Evolutionary conservation across 352 stramenopile species (phyloP).

Genomic region (Aphanomyces astaci): DNA sequence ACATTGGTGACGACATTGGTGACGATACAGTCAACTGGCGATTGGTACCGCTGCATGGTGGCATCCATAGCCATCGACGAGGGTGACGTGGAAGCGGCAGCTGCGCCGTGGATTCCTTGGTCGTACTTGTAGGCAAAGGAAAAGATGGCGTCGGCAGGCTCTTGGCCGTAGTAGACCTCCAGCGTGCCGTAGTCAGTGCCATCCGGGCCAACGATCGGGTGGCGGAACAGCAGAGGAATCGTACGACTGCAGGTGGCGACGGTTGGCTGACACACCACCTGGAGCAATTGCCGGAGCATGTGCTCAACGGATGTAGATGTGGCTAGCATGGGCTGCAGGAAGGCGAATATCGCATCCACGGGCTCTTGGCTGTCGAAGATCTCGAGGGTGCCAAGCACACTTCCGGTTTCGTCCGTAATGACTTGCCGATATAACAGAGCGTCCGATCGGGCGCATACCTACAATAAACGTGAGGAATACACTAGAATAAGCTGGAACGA

Average conservation of each 20-base stretch:
- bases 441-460: constrained; percentile 33
- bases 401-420: constrained; percentile 29
- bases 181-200: constrained; percentile 35
- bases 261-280: constrained; percentile 29
- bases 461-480: neutral
- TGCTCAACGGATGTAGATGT: constrained; percentile 34
- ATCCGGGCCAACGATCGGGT: constrained; percentile 31
- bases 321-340: constrained; percentile 30
- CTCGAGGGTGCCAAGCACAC: constrained; percentile 39
- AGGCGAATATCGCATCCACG: constrained; percentile 63
- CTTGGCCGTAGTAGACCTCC: constrained; percentile 40
- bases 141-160: constrained; percentile 48
- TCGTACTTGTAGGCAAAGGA: constrained; percentile 27
- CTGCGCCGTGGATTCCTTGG: constrained; percentile 1
- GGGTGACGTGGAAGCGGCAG: constrained; percentile 21
- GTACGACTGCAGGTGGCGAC: constrained; percentile 32
- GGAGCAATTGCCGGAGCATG: constrained; percentile 37
- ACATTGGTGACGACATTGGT: neutral
- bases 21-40: neutral
- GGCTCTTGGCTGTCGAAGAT: constrained; percentile 63
- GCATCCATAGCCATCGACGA: constrained; percentile 35
- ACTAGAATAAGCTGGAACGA: neutral
- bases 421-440: constrained; percentile 40
- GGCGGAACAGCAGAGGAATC: constrained; percentile 46
- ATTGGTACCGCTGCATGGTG: constrained; percentile 8